These are phyloP conservation scores for Anthracocystis walkeri DNA, from an alignment of 1,284 basidiomycete species.

Conservation along the genomic window DNA sequence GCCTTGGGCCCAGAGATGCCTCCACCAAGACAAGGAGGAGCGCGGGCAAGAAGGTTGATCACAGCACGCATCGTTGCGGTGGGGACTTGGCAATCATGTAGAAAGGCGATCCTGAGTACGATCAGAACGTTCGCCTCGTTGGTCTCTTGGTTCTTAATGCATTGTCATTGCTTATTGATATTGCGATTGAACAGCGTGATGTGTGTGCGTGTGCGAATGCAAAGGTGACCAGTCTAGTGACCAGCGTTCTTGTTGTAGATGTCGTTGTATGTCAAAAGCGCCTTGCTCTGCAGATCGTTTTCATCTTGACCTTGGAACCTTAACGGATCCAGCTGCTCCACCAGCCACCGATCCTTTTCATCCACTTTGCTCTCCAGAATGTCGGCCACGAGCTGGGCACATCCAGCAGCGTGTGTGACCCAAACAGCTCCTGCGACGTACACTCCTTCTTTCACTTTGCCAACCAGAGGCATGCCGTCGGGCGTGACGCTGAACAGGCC, in stretches of 20 bases:
- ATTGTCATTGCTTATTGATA: too few species aligned
- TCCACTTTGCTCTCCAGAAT: background rate
- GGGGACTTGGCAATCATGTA: slow-evolving; percentile 30
- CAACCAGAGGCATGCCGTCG: slow-evolving; percentile 15
- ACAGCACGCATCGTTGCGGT: slow-evolving; percentile 36
- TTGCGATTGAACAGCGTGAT: too few species aligned
- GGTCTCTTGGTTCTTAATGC: too few species aligned
- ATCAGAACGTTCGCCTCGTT: too few species aligned
- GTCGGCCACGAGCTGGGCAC: slow-evolving; percentile 14
- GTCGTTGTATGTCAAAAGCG: slow-evolving; percentile 18
- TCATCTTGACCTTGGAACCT: slow-evolving; percentile 7
- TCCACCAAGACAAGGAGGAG: slow-evolving; percentile 7
- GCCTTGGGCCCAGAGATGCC: slow-evolving; percentile 16
- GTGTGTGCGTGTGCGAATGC: too few species aligned
- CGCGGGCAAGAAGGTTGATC: slow-evolving; percentile 19
- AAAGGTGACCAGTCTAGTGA: too few species aligned
- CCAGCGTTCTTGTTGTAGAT: slow-evolving; percentile 21
- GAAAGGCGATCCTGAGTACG: too few species aligned
- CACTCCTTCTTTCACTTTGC: slow-evolving; percentile 4
- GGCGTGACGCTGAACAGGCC: slow-evolving; percentile 27
- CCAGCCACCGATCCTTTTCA: slow-evolving; percentile 8
- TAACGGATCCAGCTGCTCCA: slow-evolving; percentile 1
- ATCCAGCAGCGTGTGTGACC: slow-evolving; percentile 22
- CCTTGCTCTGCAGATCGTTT: background rate
- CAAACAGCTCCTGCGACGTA: slow-evolving; percentile 16